These are phyloP conservation scores for Citrus cavaleriei DNA, from an alignment of 345 rosid genomes.

Conservation along the genomic window DNA sequence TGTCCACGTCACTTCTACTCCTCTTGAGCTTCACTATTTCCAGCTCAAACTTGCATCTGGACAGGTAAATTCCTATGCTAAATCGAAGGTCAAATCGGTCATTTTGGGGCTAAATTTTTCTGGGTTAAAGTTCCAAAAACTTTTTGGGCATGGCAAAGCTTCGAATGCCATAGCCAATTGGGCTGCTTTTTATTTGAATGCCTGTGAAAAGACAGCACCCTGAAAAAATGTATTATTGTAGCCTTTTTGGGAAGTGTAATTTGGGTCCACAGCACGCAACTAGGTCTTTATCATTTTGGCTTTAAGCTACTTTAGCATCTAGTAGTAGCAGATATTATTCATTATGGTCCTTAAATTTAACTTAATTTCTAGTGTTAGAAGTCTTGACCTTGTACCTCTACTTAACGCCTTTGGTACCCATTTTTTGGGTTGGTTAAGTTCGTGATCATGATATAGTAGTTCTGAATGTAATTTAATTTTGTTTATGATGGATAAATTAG, in stretches of 20 bases:
- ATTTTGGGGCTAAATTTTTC: not conserved
- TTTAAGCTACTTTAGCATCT: not conserved
- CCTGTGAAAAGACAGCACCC: conserved; percentile 24
- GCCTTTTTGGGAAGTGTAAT: not conserved
- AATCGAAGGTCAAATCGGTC: conserved; percentile 6
- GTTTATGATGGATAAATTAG: conserved; percentile 23
- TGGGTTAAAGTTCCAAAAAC: not conserved
- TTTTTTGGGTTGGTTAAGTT: not conserved
- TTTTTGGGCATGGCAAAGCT: not conserved
- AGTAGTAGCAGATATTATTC: no score
- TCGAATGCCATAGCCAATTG: conserved; percentile 2
- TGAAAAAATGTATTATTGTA: not conserved
- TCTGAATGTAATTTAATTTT: not conserved
- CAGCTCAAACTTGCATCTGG: conserved; percentile 83
- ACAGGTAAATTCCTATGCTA: conserved; percentile 37
- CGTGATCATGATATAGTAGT: not conserved
- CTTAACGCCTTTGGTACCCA: not conserved
- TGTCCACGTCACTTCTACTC: conserved; percentile 88
- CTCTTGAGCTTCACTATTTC: conserved; percentile 66
- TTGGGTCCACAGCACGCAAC: not conserved
- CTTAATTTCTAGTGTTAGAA: not conserved
- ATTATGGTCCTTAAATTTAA: not conserved
- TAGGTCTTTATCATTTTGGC: not conserved
- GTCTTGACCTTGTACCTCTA: not conserved
- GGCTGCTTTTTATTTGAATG: conserved; percentile 13